Evolutionary conservation across 805 yeast species (phyloP), one percentile per base, ranked within the genome.

Genomic region (Ogataea trehaloabstinens): DNA sequence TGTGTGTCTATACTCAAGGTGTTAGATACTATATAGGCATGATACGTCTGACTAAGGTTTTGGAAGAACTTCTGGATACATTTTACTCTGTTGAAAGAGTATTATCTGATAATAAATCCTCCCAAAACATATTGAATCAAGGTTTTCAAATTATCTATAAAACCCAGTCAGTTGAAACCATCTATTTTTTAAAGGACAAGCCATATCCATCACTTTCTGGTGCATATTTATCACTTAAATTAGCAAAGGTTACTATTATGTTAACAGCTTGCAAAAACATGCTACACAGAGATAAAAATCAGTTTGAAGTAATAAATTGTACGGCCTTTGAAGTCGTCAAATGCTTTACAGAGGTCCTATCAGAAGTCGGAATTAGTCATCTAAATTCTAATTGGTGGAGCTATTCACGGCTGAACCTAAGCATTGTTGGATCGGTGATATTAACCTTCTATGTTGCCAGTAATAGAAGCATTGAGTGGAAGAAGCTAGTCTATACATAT

Each of bases 351-450:
- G 38, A 29, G 6, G 15, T 24, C 13, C 24, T 39, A 5, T 27
- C 28, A 11, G 31, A 30, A 10, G 31, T 39, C 13, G 38, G 38
- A 13, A 38, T 28, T 12, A 19, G 22, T 13, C 36, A 40, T 27
- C 16, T 41, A 19, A 31, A 29, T 21, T 21, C 35, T 4, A 29
- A 38, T 19, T 41, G 42, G 42, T 41, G 45, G 45, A 37, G 45
- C 24, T 41, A 27, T 22, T 41, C 42, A 4, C 13, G 42, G 10
- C 13, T 33, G 19, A 41, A 41, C 22, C 33, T 41, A 19, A 21
- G 38, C 10, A 34, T 41, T 7, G 41, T 41, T 4, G 45, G 42
- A 6, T 19, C 31, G 6, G 35, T 18, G 19, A 22, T 41, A 10
- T 18, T 41, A 15, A 35, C 35, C 8, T 38, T 40, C 24, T 40